Conservation (phyloP, 2,329 filamentous ascomycete species). For the Colletotrichum cuscutae region DNA sequence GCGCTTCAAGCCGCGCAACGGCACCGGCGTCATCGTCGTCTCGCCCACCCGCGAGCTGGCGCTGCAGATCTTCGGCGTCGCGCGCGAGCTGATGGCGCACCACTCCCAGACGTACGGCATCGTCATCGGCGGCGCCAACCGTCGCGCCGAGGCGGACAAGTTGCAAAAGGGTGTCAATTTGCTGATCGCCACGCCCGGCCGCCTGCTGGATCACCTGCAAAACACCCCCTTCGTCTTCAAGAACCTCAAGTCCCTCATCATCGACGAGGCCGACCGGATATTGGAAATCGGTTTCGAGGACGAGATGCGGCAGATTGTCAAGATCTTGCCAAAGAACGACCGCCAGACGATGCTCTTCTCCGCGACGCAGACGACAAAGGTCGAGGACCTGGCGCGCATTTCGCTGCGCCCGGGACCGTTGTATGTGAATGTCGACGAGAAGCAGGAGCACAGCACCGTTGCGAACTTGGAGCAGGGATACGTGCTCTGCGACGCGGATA, state of each 20-base stretch:
- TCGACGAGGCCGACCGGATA: slow-evolving; percentile 97
- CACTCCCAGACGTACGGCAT: slow-evolving; percentile 97
- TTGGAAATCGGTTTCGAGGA: slow-evolving; percentile 98
- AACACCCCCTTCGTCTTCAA: slow-evolving; percentile 94
- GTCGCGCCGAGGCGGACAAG: slow-evolving; percentile 92
- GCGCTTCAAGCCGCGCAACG: slow-evolving; percentile 94
- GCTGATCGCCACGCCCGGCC: slow-evolving; percentile 91
- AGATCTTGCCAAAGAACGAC: slow-evolving; percentile 87
- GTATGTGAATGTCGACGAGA: slow-evolving; percentile 96
- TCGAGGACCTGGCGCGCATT: slow-evolving; percentile 94
- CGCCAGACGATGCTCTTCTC: slow-evolving; percentile 99
- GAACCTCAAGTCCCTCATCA: slow-evolving; percentile 90
- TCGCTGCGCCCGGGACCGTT: slow-evolving; percentile 90
- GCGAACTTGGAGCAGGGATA: slow-evolving; percentile 96
- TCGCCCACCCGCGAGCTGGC: slow-evolving; percentile 94
- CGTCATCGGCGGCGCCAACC: slow-evolving; percentile 94
- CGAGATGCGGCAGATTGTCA: slow-evolving; percentile 96
- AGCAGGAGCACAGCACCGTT: slow-evolving; percentile 90
- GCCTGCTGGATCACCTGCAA: slow-evolving; percentile 92
- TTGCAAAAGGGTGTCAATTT: slow-evolving; percentile 94
- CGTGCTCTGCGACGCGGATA: slow-evolving; percentile 91
- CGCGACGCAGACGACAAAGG: slow-evolving; percentile 97
- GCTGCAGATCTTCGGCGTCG: slow-evolving; percentile 95
- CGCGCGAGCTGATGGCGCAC: slow-evolving; percentile 89
- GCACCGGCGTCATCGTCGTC: slow-evolving; percentile 90